Base-by-base conservation (phyloP, 495 filamentous ascomycete genomes). In the Penicillium steckii region DNA sequence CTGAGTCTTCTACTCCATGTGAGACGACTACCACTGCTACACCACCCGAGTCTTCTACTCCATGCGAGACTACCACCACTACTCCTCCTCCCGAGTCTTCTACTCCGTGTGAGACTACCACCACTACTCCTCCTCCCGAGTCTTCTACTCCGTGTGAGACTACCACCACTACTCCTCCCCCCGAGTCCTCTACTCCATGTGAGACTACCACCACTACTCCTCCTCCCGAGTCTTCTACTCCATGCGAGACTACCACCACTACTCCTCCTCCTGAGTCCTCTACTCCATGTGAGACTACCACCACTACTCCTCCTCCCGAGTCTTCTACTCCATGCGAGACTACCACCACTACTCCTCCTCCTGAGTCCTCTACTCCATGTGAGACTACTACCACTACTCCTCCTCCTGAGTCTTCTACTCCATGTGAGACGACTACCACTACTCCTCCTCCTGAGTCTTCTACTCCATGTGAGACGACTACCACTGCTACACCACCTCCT, bases 211-310 rank as follows among this genome's bases (percentile, higher is more conserved):
- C 47, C 2, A 32, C 55, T 8, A 58, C 51, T 44, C 29, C 24
- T 25, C 35, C 46, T 2, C 23, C 57, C 1, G 25, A 42, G 23
- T 37, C 45, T 4, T 49, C 52, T n/a, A 55, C 56, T 30, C 52
- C 57, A 5, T 57, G 54, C 19, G 54, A 58, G 29, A 59, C 54
- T 3, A 57, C 54, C 3, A 30, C 53, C 8, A 47, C 50, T 19
- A 44, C 52, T 21, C n/a, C 52, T 21, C 43, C 56, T 0, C 57
- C 57, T 4, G 33, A 26, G 29, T 19, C 40, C 13, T 46, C 49
- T 6, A 59, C 59, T 43, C 56, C 56, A 1, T 62, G 59, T 13
- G 60, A 59, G 52, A 56, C 52, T 2, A 44, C 50, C 32, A 55
- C 49, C 4, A 38, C 51, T 10, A 57, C 56, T 43, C 15, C 46